Evolutionary conservation across 2,329 filamentous ascomycete species (phyloP).

Genomic region (Diaporthe nobilis): DNA sequence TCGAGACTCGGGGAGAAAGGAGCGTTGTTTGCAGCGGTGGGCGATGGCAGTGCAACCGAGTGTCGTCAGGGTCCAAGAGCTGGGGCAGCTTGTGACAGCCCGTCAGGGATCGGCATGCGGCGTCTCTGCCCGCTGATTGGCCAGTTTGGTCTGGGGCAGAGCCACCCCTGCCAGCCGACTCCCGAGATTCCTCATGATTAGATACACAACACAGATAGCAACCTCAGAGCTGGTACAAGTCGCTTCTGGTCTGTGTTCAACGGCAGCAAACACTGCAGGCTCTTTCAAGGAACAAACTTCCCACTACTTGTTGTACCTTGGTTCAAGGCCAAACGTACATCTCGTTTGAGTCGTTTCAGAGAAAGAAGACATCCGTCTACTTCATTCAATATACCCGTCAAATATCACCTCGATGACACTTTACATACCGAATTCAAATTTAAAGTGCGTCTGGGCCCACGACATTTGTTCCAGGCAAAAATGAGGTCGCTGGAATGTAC

Average conservation of each 20-base stretch:
- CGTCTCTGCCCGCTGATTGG: slow-evolving; percentile 25
- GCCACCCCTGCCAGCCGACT: neutral
- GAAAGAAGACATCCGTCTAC: neutral
- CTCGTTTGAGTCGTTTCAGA: too few species aligned
- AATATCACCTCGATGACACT: neutral
- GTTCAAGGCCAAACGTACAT: neutral
- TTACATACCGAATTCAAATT: rapidly evolving
- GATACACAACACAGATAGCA: too few species aligned
- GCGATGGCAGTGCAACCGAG: slow-evolving; percentile 17
- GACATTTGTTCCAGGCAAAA: rapidly evolving
- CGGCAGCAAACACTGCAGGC: neutral
- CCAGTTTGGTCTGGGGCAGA: neutral
- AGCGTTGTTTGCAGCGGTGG: neutral
- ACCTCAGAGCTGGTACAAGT: neutral
- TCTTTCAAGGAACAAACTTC: neutral
- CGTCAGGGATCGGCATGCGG: neutral
- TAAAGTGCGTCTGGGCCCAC: neutral
- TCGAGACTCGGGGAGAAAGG: slow-evolving; percentile 1
- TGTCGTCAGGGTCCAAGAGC: slow-evolving; percentile 29
- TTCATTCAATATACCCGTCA: too few species aligned
- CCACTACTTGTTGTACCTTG: neutral
- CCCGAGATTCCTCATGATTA: neutral
- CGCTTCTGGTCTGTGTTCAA: neutral
- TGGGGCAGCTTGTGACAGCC: slow-evolving; percentile 32
- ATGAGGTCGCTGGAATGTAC: neutral